phyloP scores from a whole-genome alignment of 2,329 filamentous ascomycete species.

The Colletotrichum noveboracense region DNA sequence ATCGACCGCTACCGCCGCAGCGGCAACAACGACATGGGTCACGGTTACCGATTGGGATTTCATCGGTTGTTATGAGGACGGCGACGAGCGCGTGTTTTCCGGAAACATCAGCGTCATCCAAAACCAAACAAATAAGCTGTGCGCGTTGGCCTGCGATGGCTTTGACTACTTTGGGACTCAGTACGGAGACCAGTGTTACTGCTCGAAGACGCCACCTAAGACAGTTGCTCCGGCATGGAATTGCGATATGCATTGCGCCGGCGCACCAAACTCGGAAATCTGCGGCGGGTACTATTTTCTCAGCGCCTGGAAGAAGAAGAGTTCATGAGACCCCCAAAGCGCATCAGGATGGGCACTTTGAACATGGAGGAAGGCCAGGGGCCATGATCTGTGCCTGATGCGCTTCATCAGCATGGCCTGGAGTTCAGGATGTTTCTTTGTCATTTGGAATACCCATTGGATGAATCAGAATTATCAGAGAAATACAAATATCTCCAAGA shows the following conservation, averaged over 20 bases:
- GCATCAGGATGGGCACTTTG: neutral
- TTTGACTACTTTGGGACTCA: conserved; percentile 6
- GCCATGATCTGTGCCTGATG: neutral
- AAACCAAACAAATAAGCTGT: neutral
- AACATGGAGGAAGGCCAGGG: neutral
- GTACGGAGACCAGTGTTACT: conserved; percentile 2
- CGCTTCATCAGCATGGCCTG: neutral
- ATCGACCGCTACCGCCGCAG: neutral
- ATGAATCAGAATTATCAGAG: neutral
- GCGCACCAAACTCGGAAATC: conserved; percentile 2
- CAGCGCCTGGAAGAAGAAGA: conserved; percentile 11
- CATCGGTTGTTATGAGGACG: neutral
- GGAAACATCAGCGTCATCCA: neutral
- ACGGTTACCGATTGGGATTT: neutral
- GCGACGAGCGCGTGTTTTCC: conserved; percentile 2
- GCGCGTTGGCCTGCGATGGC: neutral
- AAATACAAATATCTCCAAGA: neutral
- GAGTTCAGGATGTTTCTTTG: neutral
- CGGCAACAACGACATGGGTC: conserved; percentile 2
- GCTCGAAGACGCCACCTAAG: neutral
- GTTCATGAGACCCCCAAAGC: neutral
- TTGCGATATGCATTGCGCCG: conserved; percentile 11
- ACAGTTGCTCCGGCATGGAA: neutral
- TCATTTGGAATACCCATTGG: neutral
- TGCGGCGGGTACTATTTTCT: conserved; percentile 3